These are phyloP conservation scores for Amaranthus cruentus DNA, from an alignment of 148 eudicot species.

Conservation along the genomic window DNA sequence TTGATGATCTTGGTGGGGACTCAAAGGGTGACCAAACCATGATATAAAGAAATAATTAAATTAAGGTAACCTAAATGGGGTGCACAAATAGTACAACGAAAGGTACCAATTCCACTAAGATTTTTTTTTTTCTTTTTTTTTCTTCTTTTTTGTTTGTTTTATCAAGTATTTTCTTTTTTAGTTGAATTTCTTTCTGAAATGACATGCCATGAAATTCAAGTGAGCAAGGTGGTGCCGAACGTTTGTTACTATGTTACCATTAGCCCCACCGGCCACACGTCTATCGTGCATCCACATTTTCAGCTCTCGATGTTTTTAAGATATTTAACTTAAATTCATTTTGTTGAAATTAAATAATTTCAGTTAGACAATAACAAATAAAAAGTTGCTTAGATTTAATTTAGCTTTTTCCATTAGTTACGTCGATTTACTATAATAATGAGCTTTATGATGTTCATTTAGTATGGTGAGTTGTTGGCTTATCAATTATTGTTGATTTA, in stretches of 20 bases:
- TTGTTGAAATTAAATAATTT: no score
- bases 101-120: background rate
- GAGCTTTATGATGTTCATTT: no score
- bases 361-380: no score
- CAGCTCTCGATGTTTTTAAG: background rate
- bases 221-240: conserved; percentile 4
- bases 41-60: conserved; percentile 16
- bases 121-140: background rate
- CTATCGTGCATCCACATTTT: conserved; percentile 1
- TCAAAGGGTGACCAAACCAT: conserved; percentile 2
- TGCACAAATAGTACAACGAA: conserved; percentile 20
- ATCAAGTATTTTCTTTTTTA: background rate
- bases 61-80: conserved; percentile 27
- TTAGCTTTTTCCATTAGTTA: no score
- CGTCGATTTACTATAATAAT: no score
- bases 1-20: conserved; percentile 9
- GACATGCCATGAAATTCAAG: conserved; percentile 2
- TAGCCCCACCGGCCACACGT: background rate
- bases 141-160: background rate
- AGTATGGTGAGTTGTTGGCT: no score
- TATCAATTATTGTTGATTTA: no score
- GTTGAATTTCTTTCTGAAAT: conserved; percentile 1
- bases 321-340: no score
- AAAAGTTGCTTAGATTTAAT: no score
- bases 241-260: conserved; percentile 1